Percentiles rank a stretch among this genome's conserved stretches.
Evolutionary conservation across 2,329 filamentous ascomycete genomes (phyloP).

Genomic region (Aspergillus candidus): DNA sequence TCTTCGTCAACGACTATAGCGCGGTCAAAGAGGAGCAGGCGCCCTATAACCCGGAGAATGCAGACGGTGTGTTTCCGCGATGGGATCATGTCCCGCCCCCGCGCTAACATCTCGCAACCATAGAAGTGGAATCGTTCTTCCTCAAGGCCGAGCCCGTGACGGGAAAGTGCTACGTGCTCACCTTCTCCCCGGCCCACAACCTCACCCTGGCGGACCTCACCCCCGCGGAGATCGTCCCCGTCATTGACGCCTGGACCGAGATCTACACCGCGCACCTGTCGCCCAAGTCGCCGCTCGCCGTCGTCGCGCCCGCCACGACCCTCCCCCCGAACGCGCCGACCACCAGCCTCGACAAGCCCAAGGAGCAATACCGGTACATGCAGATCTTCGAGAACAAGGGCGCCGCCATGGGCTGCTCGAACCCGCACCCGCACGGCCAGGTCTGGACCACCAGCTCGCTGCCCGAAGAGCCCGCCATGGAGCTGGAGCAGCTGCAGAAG

Average conservation of each 20-base stretch:
- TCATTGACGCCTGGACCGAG: slow-evolving; percentile 84
- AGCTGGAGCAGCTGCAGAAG: slow-evolving; percentile 69
- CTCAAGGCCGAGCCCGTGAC: slow-evolving; percentile 80
- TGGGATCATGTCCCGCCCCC: slow-evolving; percentile 3
- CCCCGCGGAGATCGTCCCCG: slow-evolving; percentile 67
- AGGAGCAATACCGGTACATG: slow-evolving; percentile 86
- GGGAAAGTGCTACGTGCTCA: slow-evolving; percentile 94
- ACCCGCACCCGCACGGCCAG: slow-evolving; percentile 95
- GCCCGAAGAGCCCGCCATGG: slow-evolving; percentile 79
- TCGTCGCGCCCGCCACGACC: slow-evolving; percentile 41
- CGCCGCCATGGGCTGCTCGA: slow-evolving; percentile 95
- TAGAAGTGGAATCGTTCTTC: slow-evolving; percentile 67
- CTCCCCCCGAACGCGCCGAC: slow-evolving; percentile 44
- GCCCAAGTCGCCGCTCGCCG: slow-evolving; percentile 58
- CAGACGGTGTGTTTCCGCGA: slow-evolving; percentile 41
- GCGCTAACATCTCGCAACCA: background rate
- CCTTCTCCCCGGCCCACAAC: slow-evolving; percentile 86
- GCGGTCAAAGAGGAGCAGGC: slow-evolving; percentile 91
- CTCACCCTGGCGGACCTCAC: slow-evolving; percentile 87
- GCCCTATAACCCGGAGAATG: slow-evolving; percentile 58
- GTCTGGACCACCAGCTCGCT: slow-evolving; percentile 89
- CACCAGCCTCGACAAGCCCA: slow-evolving; percentile 48
- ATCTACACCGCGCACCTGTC: slow-evolving; percentile 81
- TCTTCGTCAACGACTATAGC: slow-evolving; percentile 96
- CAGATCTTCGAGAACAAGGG: slow-evolving; percentile 99